These are phyloP conservation scores for Ampelomyces quisqualis DNA, from an alignment of 2,329 filamentous ascomycete genomes.

Conservation along the genomic window DNA sequence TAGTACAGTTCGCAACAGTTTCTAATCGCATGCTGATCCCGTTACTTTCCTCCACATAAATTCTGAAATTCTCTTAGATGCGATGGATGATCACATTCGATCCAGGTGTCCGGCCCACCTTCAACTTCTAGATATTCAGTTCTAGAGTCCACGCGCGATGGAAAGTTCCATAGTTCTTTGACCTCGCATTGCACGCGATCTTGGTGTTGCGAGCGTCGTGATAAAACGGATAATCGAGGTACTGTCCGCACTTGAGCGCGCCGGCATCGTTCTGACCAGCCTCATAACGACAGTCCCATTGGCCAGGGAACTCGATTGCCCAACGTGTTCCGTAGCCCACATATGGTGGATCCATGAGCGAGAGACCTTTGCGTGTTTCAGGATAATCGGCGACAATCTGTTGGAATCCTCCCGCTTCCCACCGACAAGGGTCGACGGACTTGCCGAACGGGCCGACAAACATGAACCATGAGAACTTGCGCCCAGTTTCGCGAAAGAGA, in stretches of 20 bases:
- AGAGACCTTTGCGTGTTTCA: neutral
- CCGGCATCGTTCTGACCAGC: neutral
- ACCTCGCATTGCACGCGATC: no score
- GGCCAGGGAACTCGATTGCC: neutral
- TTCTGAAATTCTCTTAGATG: no score
- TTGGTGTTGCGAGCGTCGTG: no score
- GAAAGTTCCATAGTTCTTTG: no score
- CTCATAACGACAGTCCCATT: neutral
- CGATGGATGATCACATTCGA: no score
- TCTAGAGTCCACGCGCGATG: no score
- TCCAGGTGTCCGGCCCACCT: no score
- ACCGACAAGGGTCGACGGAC: neutral
- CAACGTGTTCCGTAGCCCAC: neutral
- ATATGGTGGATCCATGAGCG: neutral
- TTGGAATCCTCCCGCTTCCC: neutral
- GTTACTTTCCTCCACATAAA: no score
- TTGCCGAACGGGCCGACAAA: neutral
- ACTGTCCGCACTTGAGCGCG: neutral
- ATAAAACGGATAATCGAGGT: no score
- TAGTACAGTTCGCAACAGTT: no score
- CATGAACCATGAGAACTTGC: neutral
- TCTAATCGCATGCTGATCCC: no score
- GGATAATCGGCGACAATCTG: neutral
- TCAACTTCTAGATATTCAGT: no score
- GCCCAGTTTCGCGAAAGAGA: neutral